phyloP scores from a whole-genome alignment of 1,284 basidiomycete species.

The Ustilago bromivora region DNA sequence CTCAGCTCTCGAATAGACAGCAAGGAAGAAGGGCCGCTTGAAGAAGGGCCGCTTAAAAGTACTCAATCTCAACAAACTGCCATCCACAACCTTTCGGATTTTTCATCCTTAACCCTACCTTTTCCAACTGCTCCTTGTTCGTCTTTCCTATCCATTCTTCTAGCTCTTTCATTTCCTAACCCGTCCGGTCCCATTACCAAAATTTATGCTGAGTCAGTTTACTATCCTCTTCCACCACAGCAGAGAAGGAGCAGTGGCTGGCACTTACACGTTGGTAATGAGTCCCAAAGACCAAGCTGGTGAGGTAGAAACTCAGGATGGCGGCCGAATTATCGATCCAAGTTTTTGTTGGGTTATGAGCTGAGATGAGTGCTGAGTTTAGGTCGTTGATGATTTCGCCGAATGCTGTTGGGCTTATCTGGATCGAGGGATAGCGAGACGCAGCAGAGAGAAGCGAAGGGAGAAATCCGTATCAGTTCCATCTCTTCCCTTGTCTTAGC shows the following conservation, averaged over 20 bases:
- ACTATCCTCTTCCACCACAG: background rate
- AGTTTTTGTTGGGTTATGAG: conserved; percentile 37
- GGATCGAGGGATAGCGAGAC: background rate
- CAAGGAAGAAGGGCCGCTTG: background rate
- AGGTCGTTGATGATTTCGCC: conserved; percentile 59
- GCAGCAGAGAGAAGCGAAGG: background rate
- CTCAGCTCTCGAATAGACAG: background rate
- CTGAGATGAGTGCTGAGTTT: conserved; percentile 49
- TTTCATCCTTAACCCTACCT: conserved; percentile 81
- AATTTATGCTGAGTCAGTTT: background rate
- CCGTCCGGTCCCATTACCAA: too few species aligned
- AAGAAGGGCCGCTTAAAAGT: conserved; percentile 46
- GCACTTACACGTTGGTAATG: conserved; percentile 80
- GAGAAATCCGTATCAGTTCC: too few species aligned
- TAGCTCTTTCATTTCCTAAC: conserved; percentile 79
- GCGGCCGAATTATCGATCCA: conserved; percentile 55
- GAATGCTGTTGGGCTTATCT: conserved; percentile 52
- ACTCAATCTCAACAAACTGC: conserved; percentile 75
- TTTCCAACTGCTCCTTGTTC: conserved; percentile 80
- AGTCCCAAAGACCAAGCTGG: conserved; percentile 74
- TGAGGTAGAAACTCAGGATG: conserved; percentile 66
- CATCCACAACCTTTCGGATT: conserved; percentile 83
- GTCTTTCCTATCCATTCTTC: conserved; percentile 75
- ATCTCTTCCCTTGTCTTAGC: too few species aligned
- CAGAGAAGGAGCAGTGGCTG: background rate